Conservation (phyloP, 306 rosid genomes). For the Quercus robur region DNA sequence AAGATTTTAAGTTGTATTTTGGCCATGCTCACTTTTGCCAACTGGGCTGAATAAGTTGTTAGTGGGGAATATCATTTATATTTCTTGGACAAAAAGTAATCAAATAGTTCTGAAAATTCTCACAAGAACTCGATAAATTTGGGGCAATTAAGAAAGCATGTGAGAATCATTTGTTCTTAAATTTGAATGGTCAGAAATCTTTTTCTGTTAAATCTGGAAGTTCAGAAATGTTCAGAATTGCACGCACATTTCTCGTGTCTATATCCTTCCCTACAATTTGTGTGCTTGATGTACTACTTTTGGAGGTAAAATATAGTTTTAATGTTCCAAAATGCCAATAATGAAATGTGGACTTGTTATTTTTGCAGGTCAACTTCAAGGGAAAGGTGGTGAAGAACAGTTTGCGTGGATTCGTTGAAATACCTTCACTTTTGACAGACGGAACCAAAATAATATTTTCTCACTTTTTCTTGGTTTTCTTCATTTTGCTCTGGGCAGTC, state of each 20-base stretch:
- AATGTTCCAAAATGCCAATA: slow-evolving; percentile 7
- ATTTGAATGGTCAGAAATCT: neutral
- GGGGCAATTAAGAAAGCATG: neutral
- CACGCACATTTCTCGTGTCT: neutral
- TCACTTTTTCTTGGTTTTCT: slow-evolving; percentile 20
- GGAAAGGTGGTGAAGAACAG: slow-evolving; percentile 49
- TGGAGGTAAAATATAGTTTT: neutral
- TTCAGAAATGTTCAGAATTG: neutral
- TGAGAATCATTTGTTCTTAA: neutral
- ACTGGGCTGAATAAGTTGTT: neutral
- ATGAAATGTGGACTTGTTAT: slow-evolving; percentile 1
- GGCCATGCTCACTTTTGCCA: neutral
- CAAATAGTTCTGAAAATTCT: neutral
- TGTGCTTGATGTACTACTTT: neutral
- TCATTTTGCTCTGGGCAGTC: slow-evolving; percentile 32
- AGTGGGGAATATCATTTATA: neutral
- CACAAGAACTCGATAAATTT: neutral
- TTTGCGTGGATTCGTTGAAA: slow-evolving; percentile 23
- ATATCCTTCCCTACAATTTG: neutral
- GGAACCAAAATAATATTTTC: slow-evolving; percentile 44
- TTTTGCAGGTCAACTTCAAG: slow-evolving; percentile 47
- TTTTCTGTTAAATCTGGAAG: neutral
- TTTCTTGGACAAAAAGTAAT: neutral
- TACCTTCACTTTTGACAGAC: slow-evolving; percentile 32
- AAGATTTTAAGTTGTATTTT: neutral